Base-by-base conservation (phyloP, 805 yeast species). In the Sporopachydermia lactativora region DNA sequence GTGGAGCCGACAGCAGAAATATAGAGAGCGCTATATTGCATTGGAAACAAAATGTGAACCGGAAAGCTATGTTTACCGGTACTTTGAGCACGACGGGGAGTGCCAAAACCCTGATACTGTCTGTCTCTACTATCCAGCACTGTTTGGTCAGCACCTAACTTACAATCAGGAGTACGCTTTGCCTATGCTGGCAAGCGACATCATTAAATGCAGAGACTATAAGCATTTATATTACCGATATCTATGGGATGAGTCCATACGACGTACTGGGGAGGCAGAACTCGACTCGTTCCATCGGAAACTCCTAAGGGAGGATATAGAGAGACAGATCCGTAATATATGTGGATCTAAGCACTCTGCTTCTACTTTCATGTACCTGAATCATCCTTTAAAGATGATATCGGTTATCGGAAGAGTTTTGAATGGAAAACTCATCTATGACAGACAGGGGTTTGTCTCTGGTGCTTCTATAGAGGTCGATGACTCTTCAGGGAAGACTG, bases 401-500 rank as follows among this genome's bases (percentile, higher is more conserved):
- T 24, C 31, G n/a, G 31, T 24, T 8, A n/a, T 24, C n/a, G 31
- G 31, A 8, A 24, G 8, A 24, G 31, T 24, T 24, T 8, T 24
- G 13, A 24, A n/a, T n/a, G n/a, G 13, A 8, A 24, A 24, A 24
- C 13, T 24, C n/a, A 8, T 24, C 8, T 24, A n/a, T 8, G 31
- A 24, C n/a, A 24, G n/a, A 24, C 31, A 24, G 8, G 31, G n/a
- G n/a, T 8, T 8, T 8, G 8, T n/a, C n/a, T 8, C n/a, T 24
- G 31, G 31, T 8, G 8, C 13, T 24, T 8, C n/a, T 8, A 24
- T 24, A 24, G 31, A 24, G 31, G n/a, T 24, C n/a, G 31, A 24
- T n/a, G 31, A 24, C 31, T 24, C 31, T n/a, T 24, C 31, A n/a
- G 31, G 31, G n/a, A n/a, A 24, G 31, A 24, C 31, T 8, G n/a